Percentiles rank a stretch among this genome's conserved stretches.
Evolutionary conservation across 176 grass and related monocot genomes (phyloP).

Genomic region (Saccharum spontaneum): DNA sequence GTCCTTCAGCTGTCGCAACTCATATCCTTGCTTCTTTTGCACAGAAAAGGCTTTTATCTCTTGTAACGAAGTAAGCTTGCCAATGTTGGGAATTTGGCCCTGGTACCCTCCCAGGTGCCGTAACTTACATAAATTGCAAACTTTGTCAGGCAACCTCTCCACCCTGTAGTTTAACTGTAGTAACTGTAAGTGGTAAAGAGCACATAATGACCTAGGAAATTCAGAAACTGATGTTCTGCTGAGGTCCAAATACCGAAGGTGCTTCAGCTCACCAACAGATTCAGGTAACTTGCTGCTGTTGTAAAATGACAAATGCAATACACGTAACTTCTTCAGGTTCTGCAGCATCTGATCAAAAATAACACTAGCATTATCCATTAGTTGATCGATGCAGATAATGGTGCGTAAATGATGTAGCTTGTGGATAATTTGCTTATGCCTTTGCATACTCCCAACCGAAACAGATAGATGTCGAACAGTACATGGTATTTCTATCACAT

Average conservation of each 20-base stretch:
- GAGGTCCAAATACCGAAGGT: conserved; percentile 31
- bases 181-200: conserved; percentile 20
- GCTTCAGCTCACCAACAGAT: conserved; percentile 25
- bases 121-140: conserved; percentile 22
- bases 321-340: conserved; percentile 18
- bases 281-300: background rate
- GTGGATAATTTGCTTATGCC: background rate
- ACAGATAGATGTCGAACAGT: background rate
- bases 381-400: conserved; percentile 6
- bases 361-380: background rate
- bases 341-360: background rate
- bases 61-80: conserved; percentile 5
- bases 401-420: background rate
- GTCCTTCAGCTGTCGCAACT: background rate
- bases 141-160: background rate
- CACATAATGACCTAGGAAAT: conserved; percentile 15
- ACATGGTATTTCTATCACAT: background rate
- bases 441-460: background rate
- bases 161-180: background rate
- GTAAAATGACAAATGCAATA: conserved; percentile 21
- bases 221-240: background rate
- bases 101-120: background rate
- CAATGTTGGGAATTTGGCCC: background rate
- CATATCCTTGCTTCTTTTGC: background rate
- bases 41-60: background rate